Base-by-base conservation (phyloP, 805 yeast genomes). In the Kodamaea fukazawae region DNA sequence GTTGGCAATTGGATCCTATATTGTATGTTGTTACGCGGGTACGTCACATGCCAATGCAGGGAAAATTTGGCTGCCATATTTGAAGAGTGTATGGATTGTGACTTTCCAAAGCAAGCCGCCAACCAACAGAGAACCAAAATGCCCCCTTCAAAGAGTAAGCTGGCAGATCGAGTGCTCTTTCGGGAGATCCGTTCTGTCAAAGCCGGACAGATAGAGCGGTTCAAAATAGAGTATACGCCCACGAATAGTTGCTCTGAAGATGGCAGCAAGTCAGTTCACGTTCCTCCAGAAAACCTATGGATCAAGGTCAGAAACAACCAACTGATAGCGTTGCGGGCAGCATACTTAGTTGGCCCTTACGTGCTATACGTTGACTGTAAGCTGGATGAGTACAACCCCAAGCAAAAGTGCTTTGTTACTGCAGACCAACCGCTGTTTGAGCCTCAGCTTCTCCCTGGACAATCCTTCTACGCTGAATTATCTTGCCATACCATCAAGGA, bases 311-410 rank as follows among this genome's bases (percentile, higher is more conserved):
- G 77, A 52, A 90, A 90, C 60, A 67, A 64, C 3, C 96, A 89
- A 58, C 76, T 78, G 47, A 64, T 86, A 2, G 73, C 93, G 1
- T 57, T 87, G 48, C 63, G 95, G 20, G 95, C 97, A 0, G 85
- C 96, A 1, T 87, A 82, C 51, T 61, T 93, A 32, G 82, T 90
- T 1, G 99, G 98, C 0, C 99, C 99, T 0, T 91, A 80, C 55
- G 71, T 86, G 2, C 62, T 93, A 4, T 93, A 93, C 53, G 86
- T 82, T 15, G 97, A 91, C 59, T 78, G 93, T 35, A 70, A 81
- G 32, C 81, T 91, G 0, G 68, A 60, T 8, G 84, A 81, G 28
- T 93, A 80, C 56, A 64, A 76, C 44, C 80, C 75, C 40, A 58
- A 72, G 29, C 57, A 68, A 39, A 60, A 65, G 32, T 71, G 78